Evolutionary conservation across 305 asterid species (phyloP).

Genomic region (Fraxinus dipetala): DNA sequence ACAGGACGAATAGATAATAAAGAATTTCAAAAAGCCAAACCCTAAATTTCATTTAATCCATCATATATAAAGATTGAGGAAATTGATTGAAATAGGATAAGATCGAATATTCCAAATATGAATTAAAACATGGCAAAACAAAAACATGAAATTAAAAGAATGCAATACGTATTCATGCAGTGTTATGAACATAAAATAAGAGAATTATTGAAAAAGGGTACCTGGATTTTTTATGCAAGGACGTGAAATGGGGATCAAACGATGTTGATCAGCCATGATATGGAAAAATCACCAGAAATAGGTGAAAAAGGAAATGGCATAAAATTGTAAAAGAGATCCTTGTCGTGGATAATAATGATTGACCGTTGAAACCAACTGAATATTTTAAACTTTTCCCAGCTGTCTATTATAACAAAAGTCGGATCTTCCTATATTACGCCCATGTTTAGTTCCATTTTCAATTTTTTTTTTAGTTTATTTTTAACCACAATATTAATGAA

Average conservation of each 20-base stretch:
- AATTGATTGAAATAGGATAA: background rate
- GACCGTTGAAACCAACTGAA: conserved; percentile 40
- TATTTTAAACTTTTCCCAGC: conserved; percentile 21
- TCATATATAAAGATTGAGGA: background rate
- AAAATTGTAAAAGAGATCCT: conserved; percentile 27
- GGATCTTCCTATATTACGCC: background rate
- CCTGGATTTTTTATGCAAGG: background rate
- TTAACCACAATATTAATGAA: background rate
- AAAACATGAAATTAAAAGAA: background rate
- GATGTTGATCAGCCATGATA: conserved; percentile 18
- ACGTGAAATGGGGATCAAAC: conserved; percentile 14
- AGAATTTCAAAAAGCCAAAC: background rate
- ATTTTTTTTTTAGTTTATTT: too few relatives aligned
- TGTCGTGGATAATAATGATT: conserved; percentile 19
- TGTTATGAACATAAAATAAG: background rate
- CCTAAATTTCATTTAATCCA: background rate
- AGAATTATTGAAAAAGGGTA: background rate
- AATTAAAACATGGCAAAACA: background rate
- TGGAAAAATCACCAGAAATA: conserved; percentile 12
- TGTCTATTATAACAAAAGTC: background rate
- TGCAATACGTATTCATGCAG: background rate
- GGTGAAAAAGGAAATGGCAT: background rate
- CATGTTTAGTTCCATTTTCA: background rate
- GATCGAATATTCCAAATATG: background rate
- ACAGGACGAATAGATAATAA: background rate